Evolutionary conservation across 2,329 filamentous ascomycete species (phyloP).

Genomic region (Ophiostoma populinum): DNA sequence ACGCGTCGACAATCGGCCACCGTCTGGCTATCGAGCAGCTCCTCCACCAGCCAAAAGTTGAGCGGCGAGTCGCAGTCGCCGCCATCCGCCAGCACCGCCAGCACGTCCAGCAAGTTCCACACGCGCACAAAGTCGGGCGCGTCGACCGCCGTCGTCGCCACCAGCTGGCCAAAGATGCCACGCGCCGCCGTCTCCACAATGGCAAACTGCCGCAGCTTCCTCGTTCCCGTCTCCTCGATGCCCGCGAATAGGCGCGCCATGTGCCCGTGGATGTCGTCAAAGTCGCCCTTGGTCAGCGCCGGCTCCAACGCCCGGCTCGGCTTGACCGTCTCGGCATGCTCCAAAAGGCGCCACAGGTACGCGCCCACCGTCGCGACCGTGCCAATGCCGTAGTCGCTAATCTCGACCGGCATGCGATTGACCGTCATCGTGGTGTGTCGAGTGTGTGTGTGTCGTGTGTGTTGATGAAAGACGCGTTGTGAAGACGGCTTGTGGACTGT

Average conservation of each 20-base stretch:
- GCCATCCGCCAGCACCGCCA: conserved; percentile 74
- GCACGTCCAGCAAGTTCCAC: conserved; percentile 86
- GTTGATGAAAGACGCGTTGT: too few relatives aligned
- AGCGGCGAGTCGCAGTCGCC: conserved; percentile 63
- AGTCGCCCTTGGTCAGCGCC: conserved; percentile 52
- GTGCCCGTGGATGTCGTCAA: conserved; percentile 30
- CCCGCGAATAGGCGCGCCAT: conserved; percentile 24
- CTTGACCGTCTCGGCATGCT: conserved; percentile 41
- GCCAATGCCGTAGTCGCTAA: conserved; percentile 29
- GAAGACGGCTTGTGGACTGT: too few relatives aligned
- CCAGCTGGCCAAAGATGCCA: conserved; percentile 59
- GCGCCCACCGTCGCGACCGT: conserved; percentile 34
- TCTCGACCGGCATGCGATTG: conserved; percentile 34
- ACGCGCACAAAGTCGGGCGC: conserved; percentile 64
- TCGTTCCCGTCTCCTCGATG: conserved; percentile 16
- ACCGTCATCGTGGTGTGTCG: too few relatives aligned
- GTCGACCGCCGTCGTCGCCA: conserved; percentile 63
- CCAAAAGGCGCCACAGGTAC: conserved; percentile 40
- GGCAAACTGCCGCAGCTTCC: conserved; percentile 41
- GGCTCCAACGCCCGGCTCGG: conserved; percentile 49
- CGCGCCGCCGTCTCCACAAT: conserved; percentile 72
- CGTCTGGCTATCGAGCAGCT: conserved; percentile 88
- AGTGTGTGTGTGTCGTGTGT: not conserved
- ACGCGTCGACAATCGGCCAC: conserved; percentile 80
- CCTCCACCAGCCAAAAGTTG: conserved; percentile 81